Conservation (phyloP, 176 grass and related monocot species). For the Olyra latifolia region DNA sequence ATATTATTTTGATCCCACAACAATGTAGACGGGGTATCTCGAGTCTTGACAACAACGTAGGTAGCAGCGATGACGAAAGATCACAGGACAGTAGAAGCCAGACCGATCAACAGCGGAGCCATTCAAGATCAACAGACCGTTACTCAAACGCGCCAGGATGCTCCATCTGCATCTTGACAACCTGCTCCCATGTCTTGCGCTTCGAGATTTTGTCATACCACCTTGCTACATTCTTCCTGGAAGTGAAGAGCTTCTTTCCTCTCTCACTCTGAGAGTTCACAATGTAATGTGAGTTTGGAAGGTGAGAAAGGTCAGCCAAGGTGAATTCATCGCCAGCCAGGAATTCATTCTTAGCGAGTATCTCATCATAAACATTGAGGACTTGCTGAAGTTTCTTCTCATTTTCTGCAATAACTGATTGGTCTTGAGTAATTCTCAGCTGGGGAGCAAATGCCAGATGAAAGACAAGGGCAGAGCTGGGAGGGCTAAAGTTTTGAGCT, state of each 20-base stretch:
- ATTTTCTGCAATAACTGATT: slow-evolving; percentile 51
- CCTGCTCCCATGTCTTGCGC: slow-evolving; percentile 57
- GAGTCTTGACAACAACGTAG: background rate
- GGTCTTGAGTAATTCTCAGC: slow-evolving; percentile 45
- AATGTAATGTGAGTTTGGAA: slow-evolving; percentile 78
- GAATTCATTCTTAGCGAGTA: slow-evolving; percentile 58
- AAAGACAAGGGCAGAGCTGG: slow-evolving; percentile 77
- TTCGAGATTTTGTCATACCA: slow-evolving; percentile 61
- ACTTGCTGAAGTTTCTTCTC: slow-evolving; percentile 56
- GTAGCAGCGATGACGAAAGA: slow-evolving; percentile 6
- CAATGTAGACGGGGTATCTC: background rate
- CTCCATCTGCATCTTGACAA: slow-evolving; percentile 71
- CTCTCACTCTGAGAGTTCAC: slow-evolving; percentile 50
- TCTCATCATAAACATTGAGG: slow-evolving; percentile 59
- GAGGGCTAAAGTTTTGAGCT: slow-evolving; percentile 60
- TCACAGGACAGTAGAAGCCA: slow-evolving; percentile 21
- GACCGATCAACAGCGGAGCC: slow-evolving; percentile 17
- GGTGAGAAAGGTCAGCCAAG: slow-evolving; percentile 62
- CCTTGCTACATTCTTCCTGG: slow-evolving; percentile 68
- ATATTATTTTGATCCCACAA: slow-evolving; percentile 46
- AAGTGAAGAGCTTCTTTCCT: slow-evolving; percentile 69
- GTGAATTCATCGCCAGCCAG: slow-evolving; percentile 56
- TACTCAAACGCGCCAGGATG: slow-evolving; percentile 60
- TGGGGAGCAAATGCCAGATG: slow-evolving; percentile 67
- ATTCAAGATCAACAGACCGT: slow-evolving; percentile 11